phyloP scores from a whole-genome alignment of 495 filamentous ascomycete genomes.

The Talaromyces ruber region DNA sequence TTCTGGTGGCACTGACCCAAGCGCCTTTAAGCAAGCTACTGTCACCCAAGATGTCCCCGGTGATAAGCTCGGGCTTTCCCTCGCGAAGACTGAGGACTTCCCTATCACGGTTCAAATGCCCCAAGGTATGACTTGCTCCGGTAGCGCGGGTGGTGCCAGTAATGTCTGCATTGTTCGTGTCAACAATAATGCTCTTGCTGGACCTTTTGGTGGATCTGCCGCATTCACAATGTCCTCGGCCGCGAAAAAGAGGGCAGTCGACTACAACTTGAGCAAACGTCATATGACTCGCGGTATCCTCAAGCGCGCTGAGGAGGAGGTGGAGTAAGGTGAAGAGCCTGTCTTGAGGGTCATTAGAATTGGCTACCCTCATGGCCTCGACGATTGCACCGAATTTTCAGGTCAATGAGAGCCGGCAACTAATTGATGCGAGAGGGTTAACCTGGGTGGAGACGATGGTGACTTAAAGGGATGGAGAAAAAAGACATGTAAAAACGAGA shows the following conservation, averaged over 20 bases:
- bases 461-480: too few relatives aligned
- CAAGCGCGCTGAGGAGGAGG: conserved; percentile 3
- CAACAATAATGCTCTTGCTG: conserved; percentile 45
- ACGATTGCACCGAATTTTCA: too few relatives aligned
- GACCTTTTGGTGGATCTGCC: conserved; percentile 51
- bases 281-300: conserved; percentile 1
- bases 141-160: conserved; percentile 36
- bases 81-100: conserved; percentile 44
- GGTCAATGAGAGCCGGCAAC: too few relatives aligned
- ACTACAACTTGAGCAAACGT: not conserved
- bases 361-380: too few relatives aligned
- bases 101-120: conserved; percentile 51
- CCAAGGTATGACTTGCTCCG: conserved; percentile 51
- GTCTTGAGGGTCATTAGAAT: too few relatives aligned
- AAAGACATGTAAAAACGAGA: too few relatives aligned
- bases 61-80: conserved; percentile 38
- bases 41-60: conserved; percentile 53
- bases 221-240: conserved; percentile 25
- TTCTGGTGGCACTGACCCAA: conserved; percentile 43
- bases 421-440: too few relatives aligned
- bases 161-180: conserved; percentile 52
- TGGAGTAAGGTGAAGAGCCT: too few relatives aligned
- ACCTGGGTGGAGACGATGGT: too few relatives aligned
- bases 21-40: conserved; percentile 44
- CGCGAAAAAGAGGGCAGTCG: conserved; percentile 2